Conservation (phyloP, 2,329 filamentous ascomycete genomes). For the Cordyceps cateniannulata region DNA sequence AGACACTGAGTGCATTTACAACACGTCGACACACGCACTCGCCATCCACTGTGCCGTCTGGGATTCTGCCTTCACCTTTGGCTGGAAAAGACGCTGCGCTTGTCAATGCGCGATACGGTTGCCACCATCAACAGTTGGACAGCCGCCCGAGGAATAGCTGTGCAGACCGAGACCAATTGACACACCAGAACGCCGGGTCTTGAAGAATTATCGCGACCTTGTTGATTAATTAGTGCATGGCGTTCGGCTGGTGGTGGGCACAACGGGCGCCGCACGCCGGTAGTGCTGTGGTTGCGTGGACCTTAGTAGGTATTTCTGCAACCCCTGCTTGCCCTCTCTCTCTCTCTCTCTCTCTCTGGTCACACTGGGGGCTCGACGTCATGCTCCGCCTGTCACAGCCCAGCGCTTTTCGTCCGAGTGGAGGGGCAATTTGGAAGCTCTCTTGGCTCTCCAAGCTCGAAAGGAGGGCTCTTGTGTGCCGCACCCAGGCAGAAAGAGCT, state of each 20-base stretch:
- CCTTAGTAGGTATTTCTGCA: neutral
- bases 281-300: slow-evolving; percentile 5
- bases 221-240: neutral
- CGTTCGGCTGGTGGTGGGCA: slow-evolving; percentile 9
- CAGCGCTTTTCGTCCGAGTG: neutral
- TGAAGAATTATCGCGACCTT: slow-evolving; percentile 5
- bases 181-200: neutral
- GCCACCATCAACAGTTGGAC: neutral
- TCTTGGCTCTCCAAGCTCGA: neutral
- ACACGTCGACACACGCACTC: slow-evolving; percentile 1
- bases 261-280: slow-evolving; percentile 4
- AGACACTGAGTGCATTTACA: slow-evolving; percentile 12
- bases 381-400: slow-evolving; percentile 10
- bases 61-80: neutral
- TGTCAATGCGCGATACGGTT: neutral
- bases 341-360: too few species aligned
- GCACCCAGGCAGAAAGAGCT: neutral
- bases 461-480: neutral
- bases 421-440: neutral
- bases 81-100: neutral
- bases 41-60: neutral
- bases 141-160: neutral
- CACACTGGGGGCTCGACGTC: slow-evolving; percentile 13
- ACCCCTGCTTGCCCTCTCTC: slow-evolving; percentile 5
- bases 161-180: slow-evolving; percentile 3